Conservation (phyloP, 192 early-diverging fungal species). For the Mortierella alpina region DNA sequence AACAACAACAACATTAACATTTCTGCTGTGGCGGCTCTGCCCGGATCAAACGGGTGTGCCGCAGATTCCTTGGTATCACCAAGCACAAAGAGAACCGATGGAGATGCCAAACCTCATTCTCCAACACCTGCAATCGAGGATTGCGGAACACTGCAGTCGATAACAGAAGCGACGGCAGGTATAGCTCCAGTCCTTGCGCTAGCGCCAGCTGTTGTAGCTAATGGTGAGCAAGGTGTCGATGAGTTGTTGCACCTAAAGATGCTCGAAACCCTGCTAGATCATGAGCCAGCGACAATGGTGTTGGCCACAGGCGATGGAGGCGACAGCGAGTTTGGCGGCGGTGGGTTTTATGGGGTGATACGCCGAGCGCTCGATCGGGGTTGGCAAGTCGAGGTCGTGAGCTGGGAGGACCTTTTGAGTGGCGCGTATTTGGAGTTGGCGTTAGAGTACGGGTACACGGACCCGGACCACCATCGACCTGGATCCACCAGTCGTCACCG, state of each 20-base stretch:
- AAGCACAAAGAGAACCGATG: too few species aligned
- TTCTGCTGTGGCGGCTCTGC: too few species aligned
- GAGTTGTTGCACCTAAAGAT: constrained; percentile 62
- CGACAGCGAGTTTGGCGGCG: constrained; percentile 58
- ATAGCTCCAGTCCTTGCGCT: too few species aligned
- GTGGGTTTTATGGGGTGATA: constrained; percentile 53
- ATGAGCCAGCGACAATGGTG: constrained; percentile 56
- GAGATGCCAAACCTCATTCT: too few species aligned
- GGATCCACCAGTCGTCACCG: too few species aligned
- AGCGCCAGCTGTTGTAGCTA: not conserved
- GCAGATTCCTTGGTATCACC: too few species aligned
- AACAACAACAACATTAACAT: too few species aligned
- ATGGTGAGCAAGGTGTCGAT: constrained; percentile 60
- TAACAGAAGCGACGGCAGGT: not conserved
- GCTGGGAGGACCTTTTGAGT: constrained; percentile 60
- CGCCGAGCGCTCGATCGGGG: constrained; percentile 55
- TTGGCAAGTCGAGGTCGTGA: constrained; percentile 61
- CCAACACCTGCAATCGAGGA: not conserved
- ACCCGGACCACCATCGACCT: not conserved
- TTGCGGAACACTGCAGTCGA: not conserved
- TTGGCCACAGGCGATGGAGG: constrained; percentile 58
- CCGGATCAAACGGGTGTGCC: too few species aligned
- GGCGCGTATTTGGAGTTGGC: constrained; percentile 41
- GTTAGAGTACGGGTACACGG: constrained; percentile 31
- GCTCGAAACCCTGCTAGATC: constrained; percentile 55